These are phyloP conservation scores for Hygrocybe coccinea DNA, from an alignment of 768 basidiomycete genomes.

Conservation along the genomic window DNA sequence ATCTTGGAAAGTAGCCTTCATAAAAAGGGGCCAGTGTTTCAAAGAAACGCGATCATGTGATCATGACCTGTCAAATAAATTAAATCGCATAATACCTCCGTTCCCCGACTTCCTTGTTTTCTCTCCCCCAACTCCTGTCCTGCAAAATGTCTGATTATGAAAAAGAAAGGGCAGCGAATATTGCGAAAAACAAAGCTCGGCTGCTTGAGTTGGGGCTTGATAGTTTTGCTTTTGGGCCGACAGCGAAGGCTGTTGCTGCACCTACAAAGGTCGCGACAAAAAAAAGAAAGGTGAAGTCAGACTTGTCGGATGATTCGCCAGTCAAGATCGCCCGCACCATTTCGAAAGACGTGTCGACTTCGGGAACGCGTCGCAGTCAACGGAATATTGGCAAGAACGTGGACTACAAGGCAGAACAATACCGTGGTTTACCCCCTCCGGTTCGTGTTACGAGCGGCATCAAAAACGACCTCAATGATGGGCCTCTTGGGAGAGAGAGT, in stretches of 20 bases:
- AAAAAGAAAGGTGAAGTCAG: conserved; percentile 39
- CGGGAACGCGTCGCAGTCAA: conserved; percentile 56
- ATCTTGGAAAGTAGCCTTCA: too few relatives aligned
- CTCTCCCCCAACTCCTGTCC: background rate
- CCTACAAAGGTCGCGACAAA: conserved; percentile 18
- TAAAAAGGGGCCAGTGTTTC: too few relatives aligned
- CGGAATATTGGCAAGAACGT: conserved; percentile 56
- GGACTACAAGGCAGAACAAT: conserved; percentile 48
- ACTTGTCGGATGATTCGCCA: conserved; percentile 19
- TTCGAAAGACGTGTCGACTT: conserved; percentile 13
- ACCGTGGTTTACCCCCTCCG: conserved; percentile 29
- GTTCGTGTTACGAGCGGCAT: conserved; percentile 37
- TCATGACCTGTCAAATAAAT: too few relatives aligned
- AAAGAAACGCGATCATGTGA: too few relatives aligned
- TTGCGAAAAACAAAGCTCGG: conserved; percentile 42
- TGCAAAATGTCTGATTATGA: conserved; percentile 29
- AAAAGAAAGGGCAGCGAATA: conserved; percentile 31
- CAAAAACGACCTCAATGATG: conserved; percentile 32
- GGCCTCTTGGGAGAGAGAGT: conserved; percentile 33
- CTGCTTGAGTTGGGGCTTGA: conserved; percentile 43
- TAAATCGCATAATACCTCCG: background rate
- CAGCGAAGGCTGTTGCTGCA: conserved; percentile 36
- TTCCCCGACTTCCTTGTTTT: background rate
- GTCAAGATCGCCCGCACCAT: conserved; percentile 33
- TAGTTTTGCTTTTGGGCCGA: conserved; percentile 45